Percentiles rank a stretch among this genome's conserved stretches.
These are phyloP conservation scores for Pelargonium nanum DNA, from an alignment of 345 rosid species.

Conservation along the genomic window DNA sequence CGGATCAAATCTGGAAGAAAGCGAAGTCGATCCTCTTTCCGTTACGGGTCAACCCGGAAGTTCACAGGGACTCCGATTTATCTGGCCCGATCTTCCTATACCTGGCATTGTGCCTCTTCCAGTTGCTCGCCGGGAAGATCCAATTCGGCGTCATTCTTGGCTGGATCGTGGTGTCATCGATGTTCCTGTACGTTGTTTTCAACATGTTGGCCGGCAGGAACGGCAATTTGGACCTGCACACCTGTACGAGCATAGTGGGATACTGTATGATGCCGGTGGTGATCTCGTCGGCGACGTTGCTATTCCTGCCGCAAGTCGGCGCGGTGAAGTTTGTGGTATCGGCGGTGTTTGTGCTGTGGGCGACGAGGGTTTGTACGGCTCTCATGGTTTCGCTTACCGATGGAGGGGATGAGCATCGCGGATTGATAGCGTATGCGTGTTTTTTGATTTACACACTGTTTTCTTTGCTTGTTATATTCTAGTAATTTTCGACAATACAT, in stretches of 20 bases:
- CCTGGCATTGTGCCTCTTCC: constrained; percentile 71
- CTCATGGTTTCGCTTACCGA: constrained; percentile 76
- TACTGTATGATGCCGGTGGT: constrained; percentile 80
- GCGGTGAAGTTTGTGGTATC: constrained; percentile 38
- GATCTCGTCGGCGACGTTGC: constrained; percentile 58
- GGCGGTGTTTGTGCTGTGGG: constrained; percentile 69
- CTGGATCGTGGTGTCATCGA: constrained; percentile 89
- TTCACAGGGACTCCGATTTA: constrained; percentile 75
- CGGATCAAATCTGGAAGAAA: constrained; percentile 90
- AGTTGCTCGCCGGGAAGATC: constrained; percentile 82
- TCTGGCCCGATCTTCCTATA: constrained; percentile 81
- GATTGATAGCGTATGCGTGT: constrained; percentile 84
- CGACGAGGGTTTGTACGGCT: constrained; percentile 60
- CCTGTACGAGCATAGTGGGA: constrained; percentile 84
- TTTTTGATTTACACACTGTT: constrained; percentile 84
- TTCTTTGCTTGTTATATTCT: constrained; percentile 91
- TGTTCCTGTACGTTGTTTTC: constrained; percentile 72
- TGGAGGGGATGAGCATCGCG: constrained; percentile 88
- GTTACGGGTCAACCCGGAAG: constrained; percentile 49
- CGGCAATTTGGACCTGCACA: constrained; percentile 74
- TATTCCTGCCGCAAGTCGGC: constrained; percentile 66
- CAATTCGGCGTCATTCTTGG: constrained; percentile 89
- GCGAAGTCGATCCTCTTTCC: constrained; percentile 81
- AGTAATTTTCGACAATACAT: constrained; percentile 6
- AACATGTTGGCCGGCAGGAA: constrained; percentile 92